Percentiles rank a stretch among this genome's conserved stretches.
These are phyloP conservation scores for Agaricus bisporus DNA, from an alignment of 768 basidiomycete species.

Conservation along the genomic window DNA sequence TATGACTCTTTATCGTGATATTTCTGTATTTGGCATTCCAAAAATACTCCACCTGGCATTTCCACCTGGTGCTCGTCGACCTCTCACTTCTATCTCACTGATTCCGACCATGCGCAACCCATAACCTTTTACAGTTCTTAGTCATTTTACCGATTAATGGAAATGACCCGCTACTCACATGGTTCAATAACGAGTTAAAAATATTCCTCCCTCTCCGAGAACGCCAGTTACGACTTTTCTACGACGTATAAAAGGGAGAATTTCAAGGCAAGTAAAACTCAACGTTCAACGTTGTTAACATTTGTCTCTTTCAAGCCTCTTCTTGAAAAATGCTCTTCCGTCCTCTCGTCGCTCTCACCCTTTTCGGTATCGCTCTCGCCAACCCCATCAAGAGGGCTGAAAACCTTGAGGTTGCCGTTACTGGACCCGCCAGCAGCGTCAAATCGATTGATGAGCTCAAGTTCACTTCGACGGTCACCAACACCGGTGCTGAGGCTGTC, in stretches of 20 bases:
- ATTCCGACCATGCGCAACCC: too few species aligned
- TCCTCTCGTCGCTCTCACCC: constrained; percentile 21
- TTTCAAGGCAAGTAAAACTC: background rate
- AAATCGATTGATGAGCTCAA: constrained; percentile 32
- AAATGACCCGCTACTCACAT: too few species aligned
- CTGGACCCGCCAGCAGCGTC: constrained; percentile 22
- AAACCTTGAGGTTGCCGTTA: constrained; percentile 24
- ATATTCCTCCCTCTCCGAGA: too few species aligned
- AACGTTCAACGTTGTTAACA: background rate
- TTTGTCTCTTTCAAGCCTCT: background rate
- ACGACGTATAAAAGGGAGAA: constrained; percentile 2
- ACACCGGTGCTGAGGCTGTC: constrained; percentile 31
- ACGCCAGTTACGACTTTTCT: background rate
- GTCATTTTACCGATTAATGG: too few species aligned
- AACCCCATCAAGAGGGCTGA: constrained; percentile 26
- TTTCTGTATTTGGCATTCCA: too few species aligned
- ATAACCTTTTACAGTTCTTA: too few species aligned
- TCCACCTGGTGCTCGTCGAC: too few species aligned
- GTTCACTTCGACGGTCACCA: constrained; percentile 35
- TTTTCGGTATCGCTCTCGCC: constrained; percentile 23
- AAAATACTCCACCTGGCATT: too few species aligned
- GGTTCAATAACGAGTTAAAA: too few species aligned
- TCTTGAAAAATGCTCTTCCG: constrained; percentile 21
- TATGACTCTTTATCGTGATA: too few species aligned
- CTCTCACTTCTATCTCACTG: too few species aligned